Evolutionary conservation across 805 yeast genomes (phyloP).

Genomic region (Metschnikowia santaceciliae): DNA sequence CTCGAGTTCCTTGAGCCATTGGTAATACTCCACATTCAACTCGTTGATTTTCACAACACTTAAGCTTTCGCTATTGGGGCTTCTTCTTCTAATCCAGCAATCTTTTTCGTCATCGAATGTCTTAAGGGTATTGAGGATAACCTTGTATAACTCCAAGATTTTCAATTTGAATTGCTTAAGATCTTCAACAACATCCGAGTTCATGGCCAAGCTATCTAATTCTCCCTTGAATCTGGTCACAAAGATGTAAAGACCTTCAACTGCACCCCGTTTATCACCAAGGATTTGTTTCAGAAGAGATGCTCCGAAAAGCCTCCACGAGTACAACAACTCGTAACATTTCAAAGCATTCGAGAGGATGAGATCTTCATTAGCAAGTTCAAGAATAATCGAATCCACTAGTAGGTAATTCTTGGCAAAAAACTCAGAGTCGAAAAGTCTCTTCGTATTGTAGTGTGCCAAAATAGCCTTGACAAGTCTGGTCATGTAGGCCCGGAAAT

Average conservation of each 20-base stretch:
- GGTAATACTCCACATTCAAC: slow-evolving; percentile 29
- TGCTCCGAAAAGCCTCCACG: slow-evolving; percentile 34
- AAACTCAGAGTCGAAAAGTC: slow-evolving; percentile 21
- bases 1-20: slow-evolving; percentile 34
- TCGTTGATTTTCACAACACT: slow-evolving; percentile 27
- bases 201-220: slow-evolving; percentile 15
- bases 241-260: slow-evolving; percentile 37
- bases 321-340: slow-evolving; percentile 35
- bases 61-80: slow-evolving; percentile 12
- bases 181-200: slow-evolving; percentile 19
- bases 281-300: background rate
- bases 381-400: slow-evolving; percentile 31
- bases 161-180: slow-evolving; percentile 34
- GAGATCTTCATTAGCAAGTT: slow-evolving; percentile 30
- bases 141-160: slow-evolving; percentile 38
- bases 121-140: slow-evolving; percentile 37
- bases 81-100: slow-evolving; percentile 31
- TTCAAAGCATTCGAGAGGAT: slow-evolving; percentile 28
- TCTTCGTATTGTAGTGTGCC: slow-evolving; percentile 19
- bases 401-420: slow-evolving; percentile 25
- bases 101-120: slow-evolving; percentile 33
- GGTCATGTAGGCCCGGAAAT: slow-evolving; percentile 19
- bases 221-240: slow-evolving; percentile 32
- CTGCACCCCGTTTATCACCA: slow-evolving; percentile 41
- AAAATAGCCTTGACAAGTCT: slow-evolving; percentile 27